These are phyloP conservation scores for Craterostigma plantagineum DNA, from an alignment of 257 asterid species.

Conservation along the genomic window DNA sequence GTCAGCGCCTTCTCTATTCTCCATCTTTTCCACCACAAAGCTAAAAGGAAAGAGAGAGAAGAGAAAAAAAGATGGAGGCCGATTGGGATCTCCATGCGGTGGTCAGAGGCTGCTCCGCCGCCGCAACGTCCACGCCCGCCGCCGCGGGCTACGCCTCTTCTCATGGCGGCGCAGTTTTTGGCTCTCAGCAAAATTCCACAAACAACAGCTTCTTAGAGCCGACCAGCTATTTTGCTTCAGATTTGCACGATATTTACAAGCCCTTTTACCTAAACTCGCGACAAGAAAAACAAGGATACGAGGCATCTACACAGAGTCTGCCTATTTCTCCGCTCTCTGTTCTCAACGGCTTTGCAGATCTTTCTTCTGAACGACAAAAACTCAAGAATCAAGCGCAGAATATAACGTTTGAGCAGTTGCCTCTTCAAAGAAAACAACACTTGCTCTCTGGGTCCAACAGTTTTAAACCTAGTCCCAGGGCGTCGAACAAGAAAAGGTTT, in stretches of 20 bases:
- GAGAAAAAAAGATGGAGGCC: slow-evolving; percentile 34
- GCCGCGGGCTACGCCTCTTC: not conserved
- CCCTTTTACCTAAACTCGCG: slow-evolving; percentile 28
- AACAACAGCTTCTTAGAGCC: too few relatives aligned
- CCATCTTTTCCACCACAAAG: too few relatives aligned
- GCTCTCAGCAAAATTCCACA: too few relatives aligned
- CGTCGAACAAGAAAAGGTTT: slow-evolving; percentile 78
- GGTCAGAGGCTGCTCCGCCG: slow-evolving; percentile 66
- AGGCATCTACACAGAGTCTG: slow-evolving; percentile 13
- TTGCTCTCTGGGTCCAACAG: slow-evolving; percentile 17
- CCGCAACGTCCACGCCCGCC: not conserved
- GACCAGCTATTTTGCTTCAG: not conserved
- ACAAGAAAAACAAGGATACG: too few relatives aligned
- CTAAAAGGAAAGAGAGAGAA: too few relatives aligned
- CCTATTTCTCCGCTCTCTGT: slow-evolving; percentile 26
- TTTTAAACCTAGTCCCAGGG: slow-evolving; percentile 17
- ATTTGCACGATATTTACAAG: slow-evolving; percentile 43
- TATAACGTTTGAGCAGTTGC: too few relatives aligned
- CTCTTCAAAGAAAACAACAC: too few relatives aligned
- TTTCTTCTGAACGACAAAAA: slow-evolving; percentile 16
- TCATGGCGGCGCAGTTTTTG: too few relatives aligned
- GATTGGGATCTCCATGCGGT: slow-evolving; percentile 98
- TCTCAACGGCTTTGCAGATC: slow-evolving; percentile 47
- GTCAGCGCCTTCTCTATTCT: too few relatives aligned
- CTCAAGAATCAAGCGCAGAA: slow-evolving; percentile 15